Base-by-base conservation (phyloP, 2,329 filamentous ascomycete genomes). In the Colletotrichum incanum region DNA sequence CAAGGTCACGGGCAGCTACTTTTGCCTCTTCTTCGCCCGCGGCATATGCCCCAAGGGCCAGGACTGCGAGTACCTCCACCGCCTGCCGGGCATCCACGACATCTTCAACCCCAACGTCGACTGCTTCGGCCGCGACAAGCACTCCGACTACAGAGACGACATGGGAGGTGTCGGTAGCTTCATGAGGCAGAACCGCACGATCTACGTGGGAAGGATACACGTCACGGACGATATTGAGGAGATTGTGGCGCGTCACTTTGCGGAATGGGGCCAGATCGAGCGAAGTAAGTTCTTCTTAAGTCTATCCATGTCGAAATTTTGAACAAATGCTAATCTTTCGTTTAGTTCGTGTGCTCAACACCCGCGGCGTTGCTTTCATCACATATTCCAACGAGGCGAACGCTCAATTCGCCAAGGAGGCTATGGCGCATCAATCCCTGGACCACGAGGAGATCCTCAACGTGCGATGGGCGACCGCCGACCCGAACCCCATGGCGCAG, bases 121-220 rank as follows among this genome's bases (percentile, higher is more conserved):
- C 84, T 97, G 95, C 79, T 99, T 99, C 79, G 94, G 94, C 2
- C 89, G 96, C 71, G 96, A 98, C 86, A 98, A 97, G 85, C 93
- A 94, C 79, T 93, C 90, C 74, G 96, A 98, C 79, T 98, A 98
- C 83, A 88, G 95, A 78, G 96, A 98, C 80, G 96, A 98, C 81
- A 98, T 99, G 96, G 95, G 96, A 65, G 97, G 97, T 75, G 95
- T 98, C 2, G 96, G 96, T 34, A 94, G 91, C 73, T 99, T 99
- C 79, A 93, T 95, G 90, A 89, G 96, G 28, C 94, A 97, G 79
- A 99, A 99, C 80, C 89, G 96, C 41, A 99, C 96, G 1, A 86
- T 99, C 7, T 99, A 99, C 78, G 90, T 98, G 0, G 96, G 96
- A 6, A 88, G 95, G 59, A 98, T 99, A 81, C 94, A 98, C 81